Base-by-base conservation (phyloP, 2,329 filamentous ascomycete species). In the Phyllosticta capitalensis region DNA sequence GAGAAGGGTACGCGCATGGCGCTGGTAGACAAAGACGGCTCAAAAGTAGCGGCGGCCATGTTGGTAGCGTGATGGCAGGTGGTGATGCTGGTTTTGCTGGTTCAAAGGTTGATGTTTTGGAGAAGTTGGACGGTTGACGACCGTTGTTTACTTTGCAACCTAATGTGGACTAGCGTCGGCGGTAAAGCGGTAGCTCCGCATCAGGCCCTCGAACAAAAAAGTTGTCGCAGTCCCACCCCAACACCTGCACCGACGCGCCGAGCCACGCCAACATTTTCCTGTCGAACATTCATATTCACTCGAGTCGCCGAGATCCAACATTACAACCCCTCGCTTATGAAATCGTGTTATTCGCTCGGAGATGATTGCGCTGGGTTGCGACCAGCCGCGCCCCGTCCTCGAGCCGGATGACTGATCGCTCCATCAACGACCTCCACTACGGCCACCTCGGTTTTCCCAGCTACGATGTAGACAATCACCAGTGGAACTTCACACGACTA, bases 1-100 rank as follows among this genome's bases (percentile, higher is more conserved):
- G 63, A 62, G 63, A 83, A 75, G 17, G 83, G 81, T 64, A 82
- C 82, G 66, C 84, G 79, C 67, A 76, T 77, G 53, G 80, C 74
- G 73, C 83, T 85, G 59, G 82, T 82, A 12, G 86, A 88, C 65
- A 87, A 79, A 1, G 86, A 87, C 9, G 85, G 81, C 65, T 89
- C 86, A 66, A 90, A 90, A 63, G 81, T 76, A 33, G 80, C 81
- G 28, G 81, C 71, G 79, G 69, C 68, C 56, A 67, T 64, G n/a
- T 6, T 22, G 20, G 10, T 6, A 5, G 14, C 14, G 20, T 26
- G 21, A 7, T 19, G 3, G 28, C 22, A n/a, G 20, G 19, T 26
- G 19, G 20, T 22, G 19, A 10, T 52, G 50, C 9, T 14, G 50
- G 45, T 49, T 49, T 12, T 14, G 14, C 12, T 20, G 49, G 12